Conservation (phyloP, 768 basidiomycete species). For the Asterophora parasitica region DNA sequence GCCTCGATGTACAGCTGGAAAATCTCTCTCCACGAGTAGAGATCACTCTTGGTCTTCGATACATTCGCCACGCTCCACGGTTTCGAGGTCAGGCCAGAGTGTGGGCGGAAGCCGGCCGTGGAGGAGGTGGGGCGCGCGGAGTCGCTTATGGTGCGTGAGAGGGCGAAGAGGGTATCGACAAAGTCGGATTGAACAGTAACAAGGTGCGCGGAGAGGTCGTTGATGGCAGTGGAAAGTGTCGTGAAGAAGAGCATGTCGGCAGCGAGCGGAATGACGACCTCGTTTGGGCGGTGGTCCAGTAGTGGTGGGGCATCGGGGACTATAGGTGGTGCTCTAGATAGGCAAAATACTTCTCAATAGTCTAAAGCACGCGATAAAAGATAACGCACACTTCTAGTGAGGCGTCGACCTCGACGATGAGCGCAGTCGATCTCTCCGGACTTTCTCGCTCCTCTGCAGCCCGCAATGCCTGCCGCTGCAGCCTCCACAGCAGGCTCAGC, state of each 20-base stretch:
- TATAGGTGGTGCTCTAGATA: neutral
- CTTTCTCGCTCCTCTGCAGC: neutral
- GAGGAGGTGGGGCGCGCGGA: slow-evolving; percentile 40
- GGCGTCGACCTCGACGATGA: slow-evolving; percentile 3
- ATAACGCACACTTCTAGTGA: slow-evolving; percentile 4
- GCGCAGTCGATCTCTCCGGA: neutral
- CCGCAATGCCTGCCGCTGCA: slow-evolving; percentile 15
- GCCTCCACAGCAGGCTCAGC: slow-evolving; percentile 20
- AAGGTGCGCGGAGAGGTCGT: slow-evolving; percentile 49
- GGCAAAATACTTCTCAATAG: neutral
- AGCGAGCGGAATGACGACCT: slow-evolving; percentile 74
- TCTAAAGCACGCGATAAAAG: neutral
- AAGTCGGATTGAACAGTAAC: slow-evolving; percentile 47
- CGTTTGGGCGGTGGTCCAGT: slow-evolving; percentile 19
- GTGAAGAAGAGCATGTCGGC: slow-evolving; percentile 80
- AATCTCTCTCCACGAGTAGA: slow-evolving; percentile 87
- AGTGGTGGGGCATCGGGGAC: neutral
- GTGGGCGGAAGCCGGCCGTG: slow-evolving; percentile 36
- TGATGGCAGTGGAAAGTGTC: slow-evolving; percentile 57
- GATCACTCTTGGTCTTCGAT: slow-evolving; percentile 44
- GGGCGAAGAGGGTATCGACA: slow-evolving; percentile 29
- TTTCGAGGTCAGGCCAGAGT: slow-evolving; percentile 39
- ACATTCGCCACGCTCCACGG: slow-evolving; percentile 23
- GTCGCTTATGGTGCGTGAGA: slow-evolving; percentile 35
- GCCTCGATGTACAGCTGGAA: slow-evolving; percentile 84